phyloP scores from a whole-genome alignment of 225 moss, liverwort and hornwort genomes.

The Pseudoscleropodium purum region DNA sequence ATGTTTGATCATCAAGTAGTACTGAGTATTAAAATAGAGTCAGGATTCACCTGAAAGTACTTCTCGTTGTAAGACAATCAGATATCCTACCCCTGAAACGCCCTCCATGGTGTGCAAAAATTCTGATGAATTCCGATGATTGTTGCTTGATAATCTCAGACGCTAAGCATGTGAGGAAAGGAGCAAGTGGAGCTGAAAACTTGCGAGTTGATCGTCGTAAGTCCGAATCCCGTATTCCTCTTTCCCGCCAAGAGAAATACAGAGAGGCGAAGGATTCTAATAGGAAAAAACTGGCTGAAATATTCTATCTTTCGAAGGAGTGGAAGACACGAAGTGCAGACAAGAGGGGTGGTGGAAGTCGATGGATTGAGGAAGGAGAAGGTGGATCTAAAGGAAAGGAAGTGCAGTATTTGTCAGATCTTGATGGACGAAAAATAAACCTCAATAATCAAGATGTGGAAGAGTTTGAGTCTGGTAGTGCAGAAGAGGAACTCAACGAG shows the following conservation, averaged over 20 bases:
- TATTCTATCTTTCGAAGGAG: not conserved
- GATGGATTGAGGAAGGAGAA: constrained; percentile 39
- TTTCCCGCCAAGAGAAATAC: not conserved
- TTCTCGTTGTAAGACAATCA: not conserved
- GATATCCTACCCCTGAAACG: not conserved
- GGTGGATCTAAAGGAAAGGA: not conserved
- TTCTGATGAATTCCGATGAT: not conserved
- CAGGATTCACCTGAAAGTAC: not conserved
- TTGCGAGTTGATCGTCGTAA: not conserved
- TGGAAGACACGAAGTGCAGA: constrained; percentile 2
- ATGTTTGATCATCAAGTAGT: not conserved
- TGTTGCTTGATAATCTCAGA: constrained; percentile 1
- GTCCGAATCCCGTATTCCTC: not conserved
- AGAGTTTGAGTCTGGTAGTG: constrained; percentile 32
- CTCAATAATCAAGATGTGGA: constrained; percentile 33
- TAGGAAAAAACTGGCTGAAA: constrained; percentile 15
- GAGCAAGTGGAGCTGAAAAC: constrained; percentile 1
- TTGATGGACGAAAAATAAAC: constrained; percentile 28
- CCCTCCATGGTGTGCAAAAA: not conserved
- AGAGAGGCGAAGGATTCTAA: not conserved
- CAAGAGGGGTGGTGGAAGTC: constrained; percentile 25
- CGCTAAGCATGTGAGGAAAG: not conserved
- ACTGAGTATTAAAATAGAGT: not conserved
- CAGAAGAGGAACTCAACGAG: constrained; percentile 29
- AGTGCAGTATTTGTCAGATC: constrained; percentile 1